Percentiles rank a stretch among this genome's conserved stretches.
phyloP scores from a whole-genome alignment of 106 monocot genomes.

The Dendrobium nobile region DNA sequence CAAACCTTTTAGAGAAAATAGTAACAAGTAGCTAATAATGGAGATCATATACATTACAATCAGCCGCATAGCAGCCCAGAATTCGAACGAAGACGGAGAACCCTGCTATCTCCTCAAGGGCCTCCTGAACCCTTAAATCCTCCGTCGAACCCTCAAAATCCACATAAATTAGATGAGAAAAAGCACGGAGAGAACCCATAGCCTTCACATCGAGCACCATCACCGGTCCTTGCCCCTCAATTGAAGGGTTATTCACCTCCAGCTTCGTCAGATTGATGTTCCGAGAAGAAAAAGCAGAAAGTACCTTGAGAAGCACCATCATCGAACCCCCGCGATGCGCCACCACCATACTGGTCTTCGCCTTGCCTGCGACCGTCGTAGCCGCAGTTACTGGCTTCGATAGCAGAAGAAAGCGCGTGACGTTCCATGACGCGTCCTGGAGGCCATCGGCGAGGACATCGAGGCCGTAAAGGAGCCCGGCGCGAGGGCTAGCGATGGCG shows the following conservation, averaged over 20 bases:
- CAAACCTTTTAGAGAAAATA: too few species aligned
- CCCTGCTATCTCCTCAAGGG: conserved; percentile 34
- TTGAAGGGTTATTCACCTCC: conserved; percentile 49
- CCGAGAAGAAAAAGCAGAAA: conserved; percentile 51
- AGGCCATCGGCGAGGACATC: conserved; percentile 50
- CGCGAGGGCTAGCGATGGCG: conserved; percentile 63
- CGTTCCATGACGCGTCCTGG: conserved; percentile 74
- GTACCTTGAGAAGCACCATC: conserved; percentile 48
- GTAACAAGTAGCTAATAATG: conserved; percentile 2
- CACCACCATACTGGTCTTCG: conserved; percentile 57
- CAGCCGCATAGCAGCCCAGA: conserved; percentile 53
- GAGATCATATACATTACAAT: conserved; percentile 52
- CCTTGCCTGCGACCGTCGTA: background rate
- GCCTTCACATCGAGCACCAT: conserved; percentile 42
- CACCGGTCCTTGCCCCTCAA: conserved; percentile 29
- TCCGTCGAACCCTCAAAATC: conserved; percentile 51
- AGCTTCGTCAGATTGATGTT: conserved; percentile 56
- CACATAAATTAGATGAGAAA: conserved; percentile 61
- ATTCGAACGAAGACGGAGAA: conserved; percentile 53
- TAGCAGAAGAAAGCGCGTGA: conserved; percentile 58
- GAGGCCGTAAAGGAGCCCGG: conserved; percentile 55
- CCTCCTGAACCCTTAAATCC: conserved; percentile 37
- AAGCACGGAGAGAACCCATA: conserved; percentile 28
- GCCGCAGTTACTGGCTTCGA: conserved; percentile 10
- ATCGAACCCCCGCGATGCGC: conserved; percentile 55